Evolutionary conservation across 139 green algal genomes (phyloP).

Genomic region (Chlorella ohadii): DNA sequence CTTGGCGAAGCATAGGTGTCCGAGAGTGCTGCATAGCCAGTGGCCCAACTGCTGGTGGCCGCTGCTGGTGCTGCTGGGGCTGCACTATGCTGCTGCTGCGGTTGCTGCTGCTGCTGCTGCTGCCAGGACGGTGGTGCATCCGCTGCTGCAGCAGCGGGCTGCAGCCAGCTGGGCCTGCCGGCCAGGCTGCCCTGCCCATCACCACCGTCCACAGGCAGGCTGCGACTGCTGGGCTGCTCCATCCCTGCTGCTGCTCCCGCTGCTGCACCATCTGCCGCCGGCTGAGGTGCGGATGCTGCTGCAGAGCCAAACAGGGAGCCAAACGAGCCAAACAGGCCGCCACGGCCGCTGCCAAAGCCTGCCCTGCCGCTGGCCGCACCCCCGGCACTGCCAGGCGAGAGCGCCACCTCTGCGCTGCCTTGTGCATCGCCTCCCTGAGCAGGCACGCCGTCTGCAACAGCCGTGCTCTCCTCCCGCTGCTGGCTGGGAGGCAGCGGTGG

Average conservation of each 20-base stretch:
- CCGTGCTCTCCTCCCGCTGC: not conserved
- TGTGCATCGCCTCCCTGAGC: not conserved
- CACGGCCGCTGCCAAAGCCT: not conserved
- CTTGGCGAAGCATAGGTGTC: slow-evolving; percentile 4
- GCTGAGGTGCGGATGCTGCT: not conserved
- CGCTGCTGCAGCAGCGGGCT: not conserved
- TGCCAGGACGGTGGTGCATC: not conserved
- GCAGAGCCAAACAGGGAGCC: not conserved
- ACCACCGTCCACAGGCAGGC: too few relatives aligned
- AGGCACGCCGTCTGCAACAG: not conserved
- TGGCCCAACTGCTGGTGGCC: not conserved
- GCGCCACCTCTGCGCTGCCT: too few relatives aligned
- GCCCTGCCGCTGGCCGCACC: too few relatives aligned
- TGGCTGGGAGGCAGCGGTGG: too few relatives aligned
- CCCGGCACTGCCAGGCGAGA: too few relatives aligned
- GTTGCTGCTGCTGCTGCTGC: not conserved
- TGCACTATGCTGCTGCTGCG: not conserved
- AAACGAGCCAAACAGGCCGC: slow-evolving; percentile 14
- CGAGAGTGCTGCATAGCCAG: slow-evolving; percentile 8
- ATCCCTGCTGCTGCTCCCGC: not conserved
- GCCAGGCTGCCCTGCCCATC: not conserved
- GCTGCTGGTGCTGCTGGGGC: not conserved
- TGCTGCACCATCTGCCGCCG: not conserved
- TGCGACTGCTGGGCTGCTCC: too few relatives aligned
- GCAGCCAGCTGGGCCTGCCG: slow-evolving; percentile 1